These are phyloP conservation scores for Candida pseudoviswanathii DNA, from an alignment of 1,139 yeast species.

Conservation along the genomic window DNA sequence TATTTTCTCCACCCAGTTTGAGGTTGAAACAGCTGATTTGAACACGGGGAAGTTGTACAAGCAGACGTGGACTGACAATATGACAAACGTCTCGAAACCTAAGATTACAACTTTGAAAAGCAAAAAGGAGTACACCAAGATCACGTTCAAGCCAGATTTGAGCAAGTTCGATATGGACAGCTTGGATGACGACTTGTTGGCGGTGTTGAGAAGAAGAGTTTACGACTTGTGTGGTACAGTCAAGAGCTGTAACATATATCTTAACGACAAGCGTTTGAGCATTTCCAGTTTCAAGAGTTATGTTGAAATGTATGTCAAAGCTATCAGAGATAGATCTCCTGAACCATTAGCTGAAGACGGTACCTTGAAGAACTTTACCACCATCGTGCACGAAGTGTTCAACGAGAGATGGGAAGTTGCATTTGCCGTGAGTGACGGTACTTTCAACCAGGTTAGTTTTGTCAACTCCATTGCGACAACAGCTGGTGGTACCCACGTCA, in stretches of 20 bases:
- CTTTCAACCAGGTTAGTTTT: slow-evolving; percentile 91
- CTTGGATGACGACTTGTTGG: slow-evolving; percentile 78
- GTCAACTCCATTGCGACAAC: slow-evolving; percentile 98
- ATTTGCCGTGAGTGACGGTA: slow-evolving; percentile 88
- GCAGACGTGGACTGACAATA: slow-evolving; percentile 87
- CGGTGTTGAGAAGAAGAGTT: slow-evolving; percentile 90
- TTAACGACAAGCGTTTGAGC: slow-evolving; percentile 74
- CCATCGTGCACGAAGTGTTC: slow-evolving; percentile 78
- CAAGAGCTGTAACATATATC: slow-evolving; percentile 74
- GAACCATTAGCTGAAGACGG: slow-evolving; percentile 28
- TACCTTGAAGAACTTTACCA: slow-evolving; percentile 35
- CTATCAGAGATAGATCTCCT: slow-evolving; percentile 47
- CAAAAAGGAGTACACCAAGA: slow-evolving; percentile 78
- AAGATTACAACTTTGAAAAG: slow-evolving; percentile 62
- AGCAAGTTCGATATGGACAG: slow-evolving; percentile 79
- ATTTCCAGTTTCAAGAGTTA: slow-evolving; percentile 80
- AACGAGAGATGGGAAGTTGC: slow-evolving; percentile 90
- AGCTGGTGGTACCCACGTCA: slow-evolving; percentile 95
- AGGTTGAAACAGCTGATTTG: slow-evolving; percentile 87
- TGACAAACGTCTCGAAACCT: slow-evolving; percentile 79
- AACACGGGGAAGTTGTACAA: slow-evolving; percentile 61
- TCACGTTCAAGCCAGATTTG: slow-evolving; percentile 89
- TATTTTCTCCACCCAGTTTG: slow-evolving; percentile 86
- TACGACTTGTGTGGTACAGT: slow-evolving; percentile 96
- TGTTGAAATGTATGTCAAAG: slow-evolving; percentile 86